Evolutionary conservation across 2,329 filamentous ascomycete genomes (phyloP), one percentile per base, ranked within the genome.

Genomic region (Aspergillus latus): DNA sequence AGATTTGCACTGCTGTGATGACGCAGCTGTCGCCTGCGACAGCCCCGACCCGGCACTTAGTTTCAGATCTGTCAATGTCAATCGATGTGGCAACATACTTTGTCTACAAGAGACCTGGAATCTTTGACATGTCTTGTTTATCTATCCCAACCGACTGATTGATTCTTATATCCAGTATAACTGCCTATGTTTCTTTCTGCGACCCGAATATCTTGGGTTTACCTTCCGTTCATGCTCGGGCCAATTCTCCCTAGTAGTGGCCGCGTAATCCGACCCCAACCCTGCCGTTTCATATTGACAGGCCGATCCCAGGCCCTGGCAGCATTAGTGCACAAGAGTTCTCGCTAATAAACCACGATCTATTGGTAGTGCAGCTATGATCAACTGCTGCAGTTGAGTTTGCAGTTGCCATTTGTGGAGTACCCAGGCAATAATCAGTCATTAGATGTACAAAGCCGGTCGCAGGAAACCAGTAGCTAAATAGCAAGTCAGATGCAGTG

Each of bases 1-100:
- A 56, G 43, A 45, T 26, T 45, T 30, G 43, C 43, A 45, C 43
- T 28, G 43, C 47, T 56, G 53, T 58, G 60, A 59, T 59, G 57
- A 61, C 53, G 52, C 29, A 32, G n/a, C 13, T 32, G 16, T 29
- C 15, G 45, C 42, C 44, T 42, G 49, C 49, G 30, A 15, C 40
- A 21, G 11, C 28, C 15, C 28, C 16, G 36, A 49, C 16, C 15
- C 32, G 7, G 5, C 16, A 32, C 15, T 32, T 16, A 28, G 49
- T 51, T 44, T 51, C 48, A 50, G 48, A 29, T 15, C 29, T 13
- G 26, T 39, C 28, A 29, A 2, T 36, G 11, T 48, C n/a, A 16
- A 26, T 29, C 36, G 29, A 28, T 28, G 26, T 28, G 26, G 26
- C 26, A 26, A 28, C 26, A 28, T 28, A 28, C 4, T 28, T 5